These are phyloP conservation scores for Neurospora sp. DNA, from an alignment of 495 filamentous ascomycete species.

Conservation along the genomic window DNA sequence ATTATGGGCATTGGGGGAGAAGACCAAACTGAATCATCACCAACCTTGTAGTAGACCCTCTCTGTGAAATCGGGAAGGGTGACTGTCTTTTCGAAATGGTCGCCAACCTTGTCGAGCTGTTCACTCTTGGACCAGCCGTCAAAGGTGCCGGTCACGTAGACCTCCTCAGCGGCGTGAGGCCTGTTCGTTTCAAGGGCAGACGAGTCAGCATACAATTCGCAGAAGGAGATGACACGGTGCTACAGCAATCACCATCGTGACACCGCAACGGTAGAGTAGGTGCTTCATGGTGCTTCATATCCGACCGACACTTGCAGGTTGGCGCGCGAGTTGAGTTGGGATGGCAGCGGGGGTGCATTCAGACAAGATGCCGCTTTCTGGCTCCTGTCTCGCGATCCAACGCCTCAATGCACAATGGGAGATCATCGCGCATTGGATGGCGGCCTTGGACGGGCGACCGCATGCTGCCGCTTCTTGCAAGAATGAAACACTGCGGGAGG, in stretches of 20 bases:
- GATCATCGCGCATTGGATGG: not conserved
- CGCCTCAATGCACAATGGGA: not conserved
- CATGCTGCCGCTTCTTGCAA: not conserved
- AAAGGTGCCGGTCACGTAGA: conserved; percentile 92
- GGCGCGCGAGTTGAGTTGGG: not conserved
- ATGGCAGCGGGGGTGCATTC: conserved; percentile 1
- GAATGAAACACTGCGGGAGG: not conserved
- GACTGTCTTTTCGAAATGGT: conserved; percentile 67
- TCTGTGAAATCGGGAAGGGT: conserved; percentile 47
- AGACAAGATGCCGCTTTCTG: conserved; percentile 1
- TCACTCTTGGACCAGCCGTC: conserved; percentile 85
- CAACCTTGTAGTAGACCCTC: conserved; percentile 78
- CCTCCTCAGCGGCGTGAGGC: conserved; percentile 68
- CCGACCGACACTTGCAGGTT: conserved; percentile 10
- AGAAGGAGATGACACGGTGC: not conserved
- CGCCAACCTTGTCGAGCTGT: conserved; percentile 62
- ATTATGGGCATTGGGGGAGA: not conserved
- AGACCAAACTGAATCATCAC: conserved; percentile 20
- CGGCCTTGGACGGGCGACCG: not conserved
- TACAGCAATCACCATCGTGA: conserved; percentile 8
- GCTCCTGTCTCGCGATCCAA: conserved; percentile 5
- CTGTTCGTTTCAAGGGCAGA: conserved; percentile 28
- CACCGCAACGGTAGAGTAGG: not conserved
- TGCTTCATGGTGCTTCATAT: not conserved
- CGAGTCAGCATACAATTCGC: conserved; percentile 11